phyloP scores from a whole-genome alignment of 371 early-diverging fungal genomes.

The Scutellospora calospora region DNA sequence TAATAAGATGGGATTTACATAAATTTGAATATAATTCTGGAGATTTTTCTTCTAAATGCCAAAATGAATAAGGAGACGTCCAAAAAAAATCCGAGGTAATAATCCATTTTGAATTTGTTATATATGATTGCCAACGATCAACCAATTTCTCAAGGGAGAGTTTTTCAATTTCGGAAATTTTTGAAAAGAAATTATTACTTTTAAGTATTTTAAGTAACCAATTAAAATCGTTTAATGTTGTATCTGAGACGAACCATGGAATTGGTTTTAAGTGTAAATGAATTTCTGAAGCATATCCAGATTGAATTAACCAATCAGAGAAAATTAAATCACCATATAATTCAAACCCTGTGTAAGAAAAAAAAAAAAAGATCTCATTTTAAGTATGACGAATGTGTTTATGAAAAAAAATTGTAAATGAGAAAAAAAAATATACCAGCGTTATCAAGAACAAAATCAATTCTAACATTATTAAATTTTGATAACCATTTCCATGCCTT shows the following conservation, averaged over 20 bases:
- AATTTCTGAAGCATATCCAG: slow-evolving; percentile 69
- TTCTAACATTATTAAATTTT: slow-evolving; percentile 59
- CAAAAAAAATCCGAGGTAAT: slow-evolving; percentile 82
- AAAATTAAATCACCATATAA: slow-evolving; percentile 88
- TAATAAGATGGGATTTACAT: slow-evolving; percentile 67
- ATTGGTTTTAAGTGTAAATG: slow-evolving; percentile 88
- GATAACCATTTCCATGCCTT: slow-evolving; percentile 60
- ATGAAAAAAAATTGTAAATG: too few species aligned
- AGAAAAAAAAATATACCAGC: slow-evolving; percentile 76
- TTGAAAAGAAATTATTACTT: too few species aligned
- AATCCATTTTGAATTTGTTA: slow-evolving; percentile 67
- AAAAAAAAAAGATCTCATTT: not conserved
- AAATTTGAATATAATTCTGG: slow-evolving; percentile 69
- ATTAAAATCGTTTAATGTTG: slow-evolving; percentile 80
- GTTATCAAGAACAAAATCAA: slow-evolving; percentile 89
- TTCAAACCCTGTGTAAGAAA: slow-evolving; percentile 84
- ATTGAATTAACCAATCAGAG: slow-evolving; percentile 86
- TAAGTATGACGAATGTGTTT: not conserved
- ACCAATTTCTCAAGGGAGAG: slow-evolving; percentile 56
- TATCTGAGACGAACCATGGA: slow-evolving; percentile 96
- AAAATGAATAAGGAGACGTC: slow-evolving; percentile 83
- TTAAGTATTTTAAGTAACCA: slow-evolving; percentile 63
- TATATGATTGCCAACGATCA: slow-evolving; percentile 72
- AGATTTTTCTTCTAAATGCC: slow-evolving; percentile 72
- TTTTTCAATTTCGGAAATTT: not conserved